Percentiles rank a stretch among this genome's conserved stretches.
phyloP scores from a whole-genome alignment of 495 filamentous ascomycete genomes.

The Penicillium bialowiezense region DNA sequence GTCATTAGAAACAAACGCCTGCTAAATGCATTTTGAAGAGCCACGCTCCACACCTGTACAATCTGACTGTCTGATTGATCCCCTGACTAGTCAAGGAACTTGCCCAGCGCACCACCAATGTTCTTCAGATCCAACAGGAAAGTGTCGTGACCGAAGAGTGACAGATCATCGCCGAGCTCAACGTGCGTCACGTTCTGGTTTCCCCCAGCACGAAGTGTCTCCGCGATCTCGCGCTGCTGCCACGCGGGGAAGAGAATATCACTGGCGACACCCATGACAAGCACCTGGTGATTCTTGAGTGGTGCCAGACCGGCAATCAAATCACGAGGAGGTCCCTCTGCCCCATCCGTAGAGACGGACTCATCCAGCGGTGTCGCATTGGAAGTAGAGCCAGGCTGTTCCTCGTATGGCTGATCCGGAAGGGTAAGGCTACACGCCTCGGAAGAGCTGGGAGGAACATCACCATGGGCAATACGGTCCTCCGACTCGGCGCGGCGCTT shows the following conservation, averaged over 20 bases:
- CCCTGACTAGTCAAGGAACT: constrained; percentile 60
- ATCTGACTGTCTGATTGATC: neutral
- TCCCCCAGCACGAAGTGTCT: constrained; percentile 71
- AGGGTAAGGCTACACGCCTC: constrained; percentile 78
- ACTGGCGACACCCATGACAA: constrained; percentile 92
- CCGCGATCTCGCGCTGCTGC: constrained; percentile 95
- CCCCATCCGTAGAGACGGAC: constrained; percentile 11
- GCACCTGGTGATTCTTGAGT: constrained; percentile 69
- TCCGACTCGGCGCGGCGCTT: constrained; percentile 48
- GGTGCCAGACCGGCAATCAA: constrained; percentile 71
- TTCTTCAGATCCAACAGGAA: constrained; percentile 92
- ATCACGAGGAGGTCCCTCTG: constrained; percentile 61
- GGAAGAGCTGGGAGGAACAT: constrained; percentile 16
- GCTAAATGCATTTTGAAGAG: constrained; percentile 8
- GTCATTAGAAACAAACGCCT: constrained; percentile 6
- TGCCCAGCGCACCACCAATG: constrained; percentile 77
- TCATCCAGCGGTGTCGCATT: constrained; percentile 26
- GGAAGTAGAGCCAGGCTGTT: constrained; percentile 54
- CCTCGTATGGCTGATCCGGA: constrained; percentile 81
- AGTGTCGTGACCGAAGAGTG: constrained; percentile 93
- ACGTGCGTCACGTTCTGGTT: constrained; percentile 80
- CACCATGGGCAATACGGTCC: constrained; percentile 43
- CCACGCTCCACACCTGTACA: constrained; percentile 2
- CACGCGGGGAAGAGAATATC: constrained; percentile 98
- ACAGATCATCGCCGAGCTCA: constrained; percentile 88